Evolutionary conservation across 1,139 yeast genomes (phyloP).

Genomic region (Hyphopichia fennica): DNA sequence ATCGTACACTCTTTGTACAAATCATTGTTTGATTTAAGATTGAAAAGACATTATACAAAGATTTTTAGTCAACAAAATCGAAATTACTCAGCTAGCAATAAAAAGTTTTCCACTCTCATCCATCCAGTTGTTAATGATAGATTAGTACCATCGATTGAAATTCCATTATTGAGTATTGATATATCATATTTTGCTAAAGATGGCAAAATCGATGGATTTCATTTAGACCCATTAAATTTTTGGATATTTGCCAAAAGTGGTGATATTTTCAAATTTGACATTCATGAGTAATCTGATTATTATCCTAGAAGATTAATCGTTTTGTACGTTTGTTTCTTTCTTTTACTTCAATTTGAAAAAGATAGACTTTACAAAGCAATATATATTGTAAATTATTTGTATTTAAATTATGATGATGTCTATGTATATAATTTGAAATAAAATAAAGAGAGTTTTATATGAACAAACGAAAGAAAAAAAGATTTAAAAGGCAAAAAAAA

Average conservation of each 20-base stretch:
- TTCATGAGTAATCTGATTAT: conserved; percentile 6
- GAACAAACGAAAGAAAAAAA: no score
- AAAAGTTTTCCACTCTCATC: conserved; percentile 24
- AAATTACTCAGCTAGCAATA: conserved; percentile 10
- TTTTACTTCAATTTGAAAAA: no score
- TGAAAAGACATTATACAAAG: conserved; percentile 27
- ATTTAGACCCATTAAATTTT: conserved; percentile 35
- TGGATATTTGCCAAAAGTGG: conserved; percentile 58
- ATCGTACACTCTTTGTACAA: conserved; percentile 34
- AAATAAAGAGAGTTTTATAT: no score
- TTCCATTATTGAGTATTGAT: conserved; percentile 37
- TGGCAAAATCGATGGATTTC: conserved; percentile 48
- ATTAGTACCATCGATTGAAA: conserved; percentile 40
- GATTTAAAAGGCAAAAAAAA: no score
- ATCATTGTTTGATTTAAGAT: conserved; percentile 36
- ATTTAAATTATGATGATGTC: no score
- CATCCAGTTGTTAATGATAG: conserved; percentile 43
- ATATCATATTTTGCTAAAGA: conserved; percentile 31
- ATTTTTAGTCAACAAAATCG: conserved; percentile 4
- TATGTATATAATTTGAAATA: no score
- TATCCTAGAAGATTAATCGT: no score
- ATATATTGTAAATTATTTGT: no score
- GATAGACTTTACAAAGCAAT: no score
- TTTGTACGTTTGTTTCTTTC: no score
- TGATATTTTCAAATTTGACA: conserved; percentile 42